These are phyloP conservation scores for Podila verticillata DNA, from an alignment of 192 early-diverging fungal genomes.

Conservation along the genomic window DNA sequence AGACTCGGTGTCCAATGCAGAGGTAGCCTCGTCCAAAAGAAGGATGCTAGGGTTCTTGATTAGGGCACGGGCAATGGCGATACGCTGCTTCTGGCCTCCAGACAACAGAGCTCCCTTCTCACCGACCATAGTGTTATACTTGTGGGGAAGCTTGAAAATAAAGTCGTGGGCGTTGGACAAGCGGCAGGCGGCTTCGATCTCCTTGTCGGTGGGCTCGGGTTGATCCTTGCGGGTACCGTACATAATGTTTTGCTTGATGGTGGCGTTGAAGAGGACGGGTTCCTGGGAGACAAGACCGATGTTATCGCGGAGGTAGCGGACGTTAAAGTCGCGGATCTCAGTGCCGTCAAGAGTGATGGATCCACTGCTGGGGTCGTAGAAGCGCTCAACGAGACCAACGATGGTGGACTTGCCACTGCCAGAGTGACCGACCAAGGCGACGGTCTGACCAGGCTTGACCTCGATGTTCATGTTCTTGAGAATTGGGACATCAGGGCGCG, in stretches of 20 bases:
- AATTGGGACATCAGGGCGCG: conserved; percentile 81
- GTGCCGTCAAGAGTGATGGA: conserved; percentile 77
- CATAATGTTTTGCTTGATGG: conserved; percentile 84
- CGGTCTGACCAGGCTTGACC: conserved; percentile 77
- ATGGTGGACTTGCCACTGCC: conserved; percentile 86
- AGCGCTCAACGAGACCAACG: conserved; percentile 76
- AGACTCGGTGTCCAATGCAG: conserved; percentile 84
- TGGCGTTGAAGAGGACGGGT: conserved; percentile 87
- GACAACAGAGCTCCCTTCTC: conserved; percentile 84
- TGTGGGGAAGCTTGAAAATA: conserved; percentile 74
- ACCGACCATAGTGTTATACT: conserved; percentile 91
- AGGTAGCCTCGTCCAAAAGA: conserved; percentile 91
- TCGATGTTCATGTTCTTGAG: conserved; percentile 78
- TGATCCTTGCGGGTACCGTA: conserved; percentile 64
- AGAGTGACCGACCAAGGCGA: conserved; percentile 91
- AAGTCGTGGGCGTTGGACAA: conserved; percentile 83
- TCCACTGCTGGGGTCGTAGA: conserved; percentile 78
- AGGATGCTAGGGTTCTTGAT: conserved; percentile 90
- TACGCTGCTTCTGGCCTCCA: conserved; percentile 97
- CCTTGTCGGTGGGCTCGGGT: conserved; percentile 59
- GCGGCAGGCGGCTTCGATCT: conserved; percentile 68
- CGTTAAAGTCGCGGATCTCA: conserved; percentile 81
- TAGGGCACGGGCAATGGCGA: conserved; percentile 95
- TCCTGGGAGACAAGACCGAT: conserved; percentile 95
- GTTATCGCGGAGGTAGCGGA: conserved; percentile 85